phyloP scores from a whole-genome alignment of 2,329 filamentous ascomycete species.

The Saccharata proteae region DNA sequence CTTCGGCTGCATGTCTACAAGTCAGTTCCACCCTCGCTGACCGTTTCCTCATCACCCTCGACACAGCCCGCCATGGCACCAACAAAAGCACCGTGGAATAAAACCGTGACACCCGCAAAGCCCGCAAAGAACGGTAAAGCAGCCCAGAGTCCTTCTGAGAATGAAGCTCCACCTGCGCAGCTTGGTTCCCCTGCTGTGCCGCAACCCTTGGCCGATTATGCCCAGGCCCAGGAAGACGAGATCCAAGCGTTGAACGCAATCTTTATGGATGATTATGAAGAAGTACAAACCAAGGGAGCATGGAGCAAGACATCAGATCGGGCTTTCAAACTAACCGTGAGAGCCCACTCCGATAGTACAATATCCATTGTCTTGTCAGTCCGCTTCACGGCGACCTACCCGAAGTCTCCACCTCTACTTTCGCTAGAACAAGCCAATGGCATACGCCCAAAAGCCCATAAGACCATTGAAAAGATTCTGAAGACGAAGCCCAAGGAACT shows the following conservation, averaged over 20 bases:
- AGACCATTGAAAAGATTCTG: conserved; percentile 58
- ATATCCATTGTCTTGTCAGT: conserved; percentile 62
- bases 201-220: conserved; percentile 49
- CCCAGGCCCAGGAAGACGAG: conserved; percentile 78
- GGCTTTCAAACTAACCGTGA: conserved; percentile 69
- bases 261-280: conserved; percentile 77
- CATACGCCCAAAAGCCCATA: conserved; percentile 58
- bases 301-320: conserved; percentile 84
- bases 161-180: conserved; percentile 18
- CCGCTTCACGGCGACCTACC: conserved; percentile 80
- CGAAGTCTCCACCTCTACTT: conserved; percentile 66
- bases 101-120: conserved; percentile 22
- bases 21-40: conserved; percentile 19
- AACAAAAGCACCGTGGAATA: conserved; percentile 31
- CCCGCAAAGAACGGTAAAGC: conserved; percentile 14
- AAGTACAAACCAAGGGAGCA: conserved; percentile 58
- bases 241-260: conserved; percentile 76
- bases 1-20: conserved; percentile 34
- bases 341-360: conserved; percentile 59
- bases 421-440: conserved; percentile 52
- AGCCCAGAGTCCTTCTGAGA: conserved; percentile 13
- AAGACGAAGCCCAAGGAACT: conserved; percentile 55
- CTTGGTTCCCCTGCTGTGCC: conserved; percentile 2
- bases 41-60: conserved; percentile 19
- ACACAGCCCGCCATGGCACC: conserved; percentile 34